Evolutionary conservation across 2,329 filamentous ascomycete species (phyloP), one percentile per base, ranked within the genome.

Genomic region (Dendrostoma leiphaemia): DNA sequence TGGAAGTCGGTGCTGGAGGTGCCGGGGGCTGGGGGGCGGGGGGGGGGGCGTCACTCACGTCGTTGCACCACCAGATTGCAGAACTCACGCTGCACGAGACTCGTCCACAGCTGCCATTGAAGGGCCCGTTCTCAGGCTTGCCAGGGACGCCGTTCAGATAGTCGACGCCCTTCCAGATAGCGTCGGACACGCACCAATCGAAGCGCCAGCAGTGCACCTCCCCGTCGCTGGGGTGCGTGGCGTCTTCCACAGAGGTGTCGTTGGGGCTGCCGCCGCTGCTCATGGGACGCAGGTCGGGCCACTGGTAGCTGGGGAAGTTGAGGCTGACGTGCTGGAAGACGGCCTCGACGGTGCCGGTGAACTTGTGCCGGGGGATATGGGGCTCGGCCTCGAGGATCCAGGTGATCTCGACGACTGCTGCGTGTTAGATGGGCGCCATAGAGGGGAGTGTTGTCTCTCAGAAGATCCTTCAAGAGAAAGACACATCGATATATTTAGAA

Each of bases 51-150:
- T 26, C 19, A 59, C 58, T 54, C 45, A 64, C 62, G 17, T 63
- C 57, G 35, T 65, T 65, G 48, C 64, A 65, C 61, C 61, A 65
- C 23, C 46, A 60, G 48, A 64, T 64, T 3, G 50, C 62, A 3
- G 56, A 49, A 1, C 51, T 47, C 3, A 48, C 59, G 1, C 46
- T 51, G 41, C 64, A 65, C 37, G 61, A 64, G 15, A 64, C 61
- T 1, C 56, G 56, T 6, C 47, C 54, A 35, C 61, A 64, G 6
- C 32, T 43, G 3, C 46, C 51, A 6, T 58, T 57, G 3, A 62
- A 62, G 2, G 58, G 53, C 4, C 54, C 51, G 12, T 51, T 48
- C 10, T 13, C 43, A 1, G 62, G 57, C 38, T 48, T 44, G 6
- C 62, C 60, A 19, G 31, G 21, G 4, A 63, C 24, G 2, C 35